Percentiles rank a stretch among this genome's conserved stretches.
These are phyloP conservation scores for Ophiognomonia clavigignenti-juglandacearum DNA, from an alignment of 2,329 filamentous ascomycete genomes.

Conservation along the genomic window DNA sequence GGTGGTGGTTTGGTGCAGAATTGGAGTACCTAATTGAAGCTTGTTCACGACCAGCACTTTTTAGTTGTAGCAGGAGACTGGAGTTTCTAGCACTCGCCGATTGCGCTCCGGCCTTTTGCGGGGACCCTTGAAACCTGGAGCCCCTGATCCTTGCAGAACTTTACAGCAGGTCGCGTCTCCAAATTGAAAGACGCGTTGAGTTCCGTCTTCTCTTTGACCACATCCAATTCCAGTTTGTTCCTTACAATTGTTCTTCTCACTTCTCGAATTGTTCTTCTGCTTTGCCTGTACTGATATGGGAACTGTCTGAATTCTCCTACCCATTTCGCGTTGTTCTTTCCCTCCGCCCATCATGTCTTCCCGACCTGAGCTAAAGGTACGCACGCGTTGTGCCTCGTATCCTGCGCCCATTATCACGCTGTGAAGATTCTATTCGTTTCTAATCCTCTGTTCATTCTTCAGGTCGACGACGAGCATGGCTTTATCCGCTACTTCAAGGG, in stretches of 20 bases:
- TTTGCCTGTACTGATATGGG: neutral
- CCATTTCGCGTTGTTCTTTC: neutral
- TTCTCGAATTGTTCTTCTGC: neutral
- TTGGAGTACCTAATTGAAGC: too few relatives aligned
- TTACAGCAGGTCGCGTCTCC: neutral
- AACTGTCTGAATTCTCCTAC: neutral
- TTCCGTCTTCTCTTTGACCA: neutral
- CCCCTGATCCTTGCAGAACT: neutral
- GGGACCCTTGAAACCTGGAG: neutral
- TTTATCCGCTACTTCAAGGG: constrained; percentile 96
- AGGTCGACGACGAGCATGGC: constrained; percentile 94
- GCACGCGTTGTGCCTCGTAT: too few relatives aligned
- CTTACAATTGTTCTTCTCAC: neutral
- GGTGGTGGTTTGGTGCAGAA: too few relatives aligned
- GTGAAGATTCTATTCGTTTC: constrained; percentile 7
- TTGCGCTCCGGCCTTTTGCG: neutral
- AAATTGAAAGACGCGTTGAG: too few relatives aligned
- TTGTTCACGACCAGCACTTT: too few relatives aligned
- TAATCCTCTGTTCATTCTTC: constrained; percentile 9
- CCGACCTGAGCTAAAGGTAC: constrained; percentile 66
- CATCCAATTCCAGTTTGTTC: neutral
- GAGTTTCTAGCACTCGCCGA: neutral
- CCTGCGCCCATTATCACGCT: constrained; percentile 6
- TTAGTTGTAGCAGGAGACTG: neutral
- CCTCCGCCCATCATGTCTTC: constrained; percentile 55